Conservation (phyloP, 805 yeast species). For the Candida taoyuanica region DNA sequence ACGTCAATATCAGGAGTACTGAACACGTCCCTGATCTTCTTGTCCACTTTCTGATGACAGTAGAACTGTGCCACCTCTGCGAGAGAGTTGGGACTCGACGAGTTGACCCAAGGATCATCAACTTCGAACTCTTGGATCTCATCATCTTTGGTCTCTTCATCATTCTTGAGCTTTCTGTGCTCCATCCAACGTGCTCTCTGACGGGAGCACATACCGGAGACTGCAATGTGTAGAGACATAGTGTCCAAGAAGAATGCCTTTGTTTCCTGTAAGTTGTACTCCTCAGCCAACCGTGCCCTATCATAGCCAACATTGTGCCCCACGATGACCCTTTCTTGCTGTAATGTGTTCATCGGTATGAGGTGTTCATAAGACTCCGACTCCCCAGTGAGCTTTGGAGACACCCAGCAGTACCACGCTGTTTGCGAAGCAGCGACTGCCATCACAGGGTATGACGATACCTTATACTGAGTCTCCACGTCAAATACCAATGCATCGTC, state of each 20-base stretch:
- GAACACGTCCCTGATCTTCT: constrained; percentile 63
- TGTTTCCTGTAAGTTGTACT: constrained; percentile 62
- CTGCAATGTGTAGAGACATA: constrained; percentile 88
- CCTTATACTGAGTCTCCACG: constrained; percentile 79
- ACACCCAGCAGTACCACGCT: constrained; percentile 95
- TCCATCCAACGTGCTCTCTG: constrained; percentile 78
- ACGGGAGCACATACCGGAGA: constrained; percentile 87
- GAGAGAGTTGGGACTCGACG: constrained; percentile 74
- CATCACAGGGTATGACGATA: constrained; percentile 68
- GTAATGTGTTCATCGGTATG: constrained; percentile 62
- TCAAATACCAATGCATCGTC: constrained; percentile 81
- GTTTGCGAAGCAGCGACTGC: constrained; percentile 72
- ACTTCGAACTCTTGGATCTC: constrained; percentile 27
- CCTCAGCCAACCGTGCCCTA: constrained; percentile 80
- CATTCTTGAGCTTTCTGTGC: constrained; percentile 36
- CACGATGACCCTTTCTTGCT: constrained; percentile 53
- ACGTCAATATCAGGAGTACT: constrained; percentile 47
- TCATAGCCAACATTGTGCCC: constrained; percentile 94
- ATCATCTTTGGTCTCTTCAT: constrained; percentile 18
- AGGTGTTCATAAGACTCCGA: constrained; percentile 49
- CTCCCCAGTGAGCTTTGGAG: constrained; percentile 70
- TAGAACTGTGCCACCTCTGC: constrained; percentile 77
- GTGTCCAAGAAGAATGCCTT: constrained; percentile 84
- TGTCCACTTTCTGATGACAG: constrained; percentile 64
- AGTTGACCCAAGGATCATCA: constrained; percentile 82